phyloP scores from a whole-genome alignment of 176 grass and related monocot species.

The Lolium perenne region DNA sequence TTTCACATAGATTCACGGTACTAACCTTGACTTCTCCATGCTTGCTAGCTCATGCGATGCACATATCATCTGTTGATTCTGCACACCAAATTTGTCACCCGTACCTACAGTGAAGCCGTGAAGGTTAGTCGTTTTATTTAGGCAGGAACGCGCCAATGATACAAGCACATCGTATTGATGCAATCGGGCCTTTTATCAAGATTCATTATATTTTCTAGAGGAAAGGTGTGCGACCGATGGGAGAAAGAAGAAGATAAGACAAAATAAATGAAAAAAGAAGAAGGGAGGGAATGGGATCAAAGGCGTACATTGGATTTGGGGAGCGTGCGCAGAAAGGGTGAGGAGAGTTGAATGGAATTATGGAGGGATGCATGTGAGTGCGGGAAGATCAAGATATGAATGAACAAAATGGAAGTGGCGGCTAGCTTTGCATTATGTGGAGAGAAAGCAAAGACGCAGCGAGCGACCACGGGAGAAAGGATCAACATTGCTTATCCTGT shows the following conservation, averaged over 20 bases:
- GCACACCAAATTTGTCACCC: not conserved
- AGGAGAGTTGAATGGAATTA: conserved; percentile 4
- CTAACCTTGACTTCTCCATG: not conserved
- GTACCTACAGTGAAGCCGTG: not conserved
- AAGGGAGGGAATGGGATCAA: not conserved
- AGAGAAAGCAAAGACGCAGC: conserved; percentile 35
- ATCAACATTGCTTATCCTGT: not conserved
- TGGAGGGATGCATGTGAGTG: conserved; percentile 9
- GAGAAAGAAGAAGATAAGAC: conserved; percentile 1
- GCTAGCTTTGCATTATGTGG: conserved; percentile 40
- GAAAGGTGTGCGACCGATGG: not conserved
- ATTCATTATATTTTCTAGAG: not conserved
- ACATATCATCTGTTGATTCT: not conserved
- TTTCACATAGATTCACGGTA: not conserved
- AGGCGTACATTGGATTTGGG: conserved; percentile 1
- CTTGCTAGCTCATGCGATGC: not conserved
- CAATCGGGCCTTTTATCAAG: not conserved
- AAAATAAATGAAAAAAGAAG: not conserved
- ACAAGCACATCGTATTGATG: not conserved
- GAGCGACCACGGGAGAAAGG: not conserved
- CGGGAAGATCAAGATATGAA: conserved; percentile 29
- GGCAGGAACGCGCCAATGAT: not conserved
- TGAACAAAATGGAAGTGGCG: conserved; percentile 30
- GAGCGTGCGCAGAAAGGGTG: conserved; percentile 43
- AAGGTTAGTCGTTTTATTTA: not conserved